Conservation (phyloP, 2,329 filamentous ascomycete genomes). For the Beauveria sp. region DNA sequence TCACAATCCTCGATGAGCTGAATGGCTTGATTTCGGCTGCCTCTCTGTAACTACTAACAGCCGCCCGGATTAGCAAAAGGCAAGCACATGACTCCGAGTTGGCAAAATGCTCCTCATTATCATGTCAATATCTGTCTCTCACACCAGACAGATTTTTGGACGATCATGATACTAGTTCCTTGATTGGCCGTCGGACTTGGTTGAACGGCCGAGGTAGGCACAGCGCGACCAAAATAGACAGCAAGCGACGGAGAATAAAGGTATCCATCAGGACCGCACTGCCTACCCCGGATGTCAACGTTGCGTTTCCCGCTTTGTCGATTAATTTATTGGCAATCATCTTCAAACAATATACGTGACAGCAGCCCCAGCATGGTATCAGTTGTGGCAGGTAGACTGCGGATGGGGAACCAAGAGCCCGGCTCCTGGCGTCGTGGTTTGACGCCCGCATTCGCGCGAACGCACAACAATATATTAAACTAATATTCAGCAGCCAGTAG, state of each 20-base stretch:
- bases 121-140: background rate
- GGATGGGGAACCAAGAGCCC: background rate
- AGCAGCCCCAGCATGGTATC: background rate
- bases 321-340: constrained; percentile 9
- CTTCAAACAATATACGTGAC: constrained; percentile 7
- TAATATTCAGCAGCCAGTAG: background rate
- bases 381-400: background rate
- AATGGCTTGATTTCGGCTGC: constrained; percentile 7
- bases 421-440: background rate
- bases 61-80: background rate
- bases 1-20: background rate
- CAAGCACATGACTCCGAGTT: background rate
- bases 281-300: background rate
- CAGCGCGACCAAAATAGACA: background rate
- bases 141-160: background rate
- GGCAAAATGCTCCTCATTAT: background rate
- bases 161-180: background rate
- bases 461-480: background rate
- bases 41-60: background rate
- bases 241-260: background rate
- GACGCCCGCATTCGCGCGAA: background rate
- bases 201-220: background rate
- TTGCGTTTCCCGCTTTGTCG: background rate
- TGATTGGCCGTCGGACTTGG: background rate
- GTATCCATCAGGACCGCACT: background rate